A percentile compares a stretch with the other conserved stretches of the same genome.
Conservation (phyloP, 139 green algal genomes). For the Micractinium conductrix region DNA sequence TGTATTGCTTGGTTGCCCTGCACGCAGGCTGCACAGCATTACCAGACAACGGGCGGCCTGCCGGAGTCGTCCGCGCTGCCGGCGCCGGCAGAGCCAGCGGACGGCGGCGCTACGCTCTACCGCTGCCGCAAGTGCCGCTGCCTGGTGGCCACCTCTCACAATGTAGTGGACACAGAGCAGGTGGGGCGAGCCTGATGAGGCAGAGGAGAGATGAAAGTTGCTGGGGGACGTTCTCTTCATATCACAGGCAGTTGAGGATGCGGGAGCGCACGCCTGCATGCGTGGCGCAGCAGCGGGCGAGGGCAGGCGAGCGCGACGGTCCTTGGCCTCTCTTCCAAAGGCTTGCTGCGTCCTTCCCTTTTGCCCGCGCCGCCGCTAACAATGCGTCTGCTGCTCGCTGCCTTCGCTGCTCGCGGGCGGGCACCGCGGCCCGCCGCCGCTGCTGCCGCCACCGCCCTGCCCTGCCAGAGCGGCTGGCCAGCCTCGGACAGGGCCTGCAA, state of each 20-base stretch:
- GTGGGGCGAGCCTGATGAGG: neutral
- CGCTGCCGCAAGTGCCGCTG: conserved; percentile 82
- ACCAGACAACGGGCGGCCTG: conserved; percentile 57
- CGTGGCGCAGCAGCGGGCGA: neutral
- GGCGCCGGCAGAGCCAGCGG: neutral
- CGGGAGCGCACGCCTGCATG: neutral
- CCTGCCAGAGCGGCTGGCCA: no score
- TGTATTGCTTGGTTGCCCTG: no score
- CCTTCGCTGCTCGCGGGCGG: no score
- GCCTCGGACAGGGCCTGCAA: no score
- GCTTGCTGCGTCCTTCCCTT: no score
- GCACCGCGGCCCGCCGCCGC: neutral
- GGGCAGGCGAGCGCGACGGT: neutral
- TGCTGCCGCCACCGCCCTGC: neutral
- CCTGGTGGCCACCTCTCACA: conserved; percentile 64
- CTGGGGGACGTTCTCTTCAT: no score
- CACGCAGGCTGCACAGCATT: conserved; percentile 52
- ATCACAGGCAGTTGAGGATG: no score
- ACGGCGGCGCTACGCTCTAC: conserved; percentile 59
- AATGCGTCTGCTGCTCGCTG: no score
- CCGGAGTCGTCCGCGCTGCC: conserved; percentile 54
- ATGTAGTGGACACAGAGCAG: conserved; percentile 66
- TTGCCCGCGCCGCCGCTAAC: no score
- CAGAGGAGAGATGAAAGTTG: no score
- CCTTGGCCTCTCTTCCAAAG: neutral